Evolutionary conservation across 305 asterid species (phyloP), one percentile per base, ranked within the genome.

Genomic region (Fraxinus angustifolia): DNA sequence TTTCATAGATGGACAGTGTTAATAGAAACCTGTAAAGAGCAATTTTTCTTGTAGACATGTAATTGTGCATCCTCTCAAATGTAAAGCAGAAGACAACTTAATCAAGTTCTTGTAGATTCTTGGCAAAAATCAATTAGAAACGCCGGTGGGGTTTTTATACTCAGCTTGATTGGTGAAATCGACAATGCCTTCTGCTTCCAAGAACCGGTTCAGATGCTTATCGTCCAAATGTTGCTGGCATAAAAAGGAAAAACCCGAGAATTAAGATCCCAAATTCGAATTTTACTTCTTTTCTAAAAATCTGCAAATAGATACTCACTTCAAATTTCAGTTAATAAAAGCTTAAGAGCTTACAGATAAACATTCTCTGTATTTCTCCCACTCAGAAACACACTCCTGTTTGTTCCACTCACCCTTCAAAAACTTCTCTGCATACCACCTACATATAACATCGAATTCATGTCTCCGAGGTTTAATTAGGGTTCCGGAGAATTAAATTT

Each of bases 351-450:
- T 88, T 86, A 93, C 98, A 79, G 97, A 92, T 80, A 95, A 87
- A 85, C 99, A 93, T 10, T 89, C 89, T 81, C 91, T 91, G 89
- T 93, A 95, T 75, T 91, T 95, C 76, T 87, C 88, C 98, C 97
- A 95, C 87, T 93, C 97, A 65, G 86, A 76, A 70, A 87, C 86
- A 83, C 99, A 95, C 45, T 86, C 97, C 83, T 90, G 88, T 85
- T 91, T 92, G 60, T 92, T 89, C 94, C 97, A 95, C 79, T 91
- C 91, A 17, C 98, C 97, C 90, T 92, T 95, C 92, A 92, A 86
- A 87, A 93, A 93, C 85, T 93, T 92, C 80, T 93, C 97, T 0
- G 92, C 91, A 86, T 93, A 92, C 97, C 99, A 95, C 85, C 97
- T 93, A 75, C 33, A 77, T 30, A 67, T 0, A 56, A 81, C 78